phyloP scores from a whole-genome alignment of 2,329 filamentous ascomycete species.

The Xylariaceae sp. region DNA sequence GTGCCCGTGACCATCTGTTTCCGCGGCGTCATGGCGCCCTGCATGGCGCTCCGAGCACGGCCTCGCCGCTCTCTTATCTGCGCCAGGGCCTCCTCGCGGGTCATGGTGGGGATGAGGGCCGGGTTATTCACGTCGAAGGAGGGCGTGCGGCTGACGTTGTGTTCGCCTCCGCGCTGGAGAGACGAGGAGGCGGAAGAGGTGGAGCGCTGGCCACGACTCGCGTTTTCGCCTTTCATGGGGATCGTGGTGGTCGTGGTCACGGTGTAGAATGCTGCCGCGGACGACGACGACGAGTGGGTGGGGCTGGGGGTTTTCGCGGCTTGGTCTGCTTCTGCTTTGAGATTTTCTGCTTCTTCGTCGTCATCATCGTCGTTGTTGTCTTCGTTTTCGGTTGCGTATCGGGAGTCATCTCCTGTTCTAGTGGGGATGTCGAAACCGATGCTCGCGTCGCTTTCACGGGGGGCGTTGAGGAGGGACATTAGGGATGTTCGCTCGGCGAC shows the following conservation, averaged over 20 bases:
- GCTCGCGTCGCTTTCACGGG: slow-evolving; percentile 38
- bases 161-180: neutral
- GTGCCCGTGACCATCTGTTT: slow-evolving; percentile 52
- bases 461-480: slow-evolving; percentile 55
- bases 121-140: slow-evolving; percentile 52
- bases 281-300: slow-evolving; percentile 36
- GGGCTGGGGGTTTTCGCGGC: neutral
- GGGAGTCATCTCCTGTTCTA: slow-evolving; percentile 30
- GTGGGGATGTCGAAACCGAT: slow-evolving; percentile 38
- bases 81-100: slow-evolving; percentile 67
- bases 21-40: slow-evolving; percentile 55
- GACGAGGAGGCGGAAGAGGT: slow-evolving; percentile 13
- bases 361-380: neutral
- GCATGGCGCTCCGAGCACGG: slow-evolving; percentile 62
- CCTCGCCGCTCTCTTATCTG: slow-evolving; percentile 69
- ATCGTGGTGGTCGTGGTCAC: slow-evolving; percentile 49
- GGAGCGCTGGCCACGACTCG: slow-evolving; percentile 12
- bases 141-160: slow-evolving; percentile 24
- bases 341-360: neutral
- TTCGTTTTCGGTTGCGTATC: slow-evolving; percentile 4
- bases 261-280: slow-evolving; percentile 42
- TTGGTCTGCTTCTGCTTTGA: slow-evolving; percentile 10
- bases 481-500: slow-evolving; percentile 52
- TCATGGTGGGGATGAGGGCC: slow-evolving; percentile 59
- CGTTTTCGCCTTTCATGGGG: slow-evolving; percentile 44